Percentiles rank a stretch among this genome's conserved stretches.
These are phyloP conservation scores for Pythium dissotocum DNA, from an alignment of 352 stramenopile genomes.

Conservation along the genomic window DNA sequence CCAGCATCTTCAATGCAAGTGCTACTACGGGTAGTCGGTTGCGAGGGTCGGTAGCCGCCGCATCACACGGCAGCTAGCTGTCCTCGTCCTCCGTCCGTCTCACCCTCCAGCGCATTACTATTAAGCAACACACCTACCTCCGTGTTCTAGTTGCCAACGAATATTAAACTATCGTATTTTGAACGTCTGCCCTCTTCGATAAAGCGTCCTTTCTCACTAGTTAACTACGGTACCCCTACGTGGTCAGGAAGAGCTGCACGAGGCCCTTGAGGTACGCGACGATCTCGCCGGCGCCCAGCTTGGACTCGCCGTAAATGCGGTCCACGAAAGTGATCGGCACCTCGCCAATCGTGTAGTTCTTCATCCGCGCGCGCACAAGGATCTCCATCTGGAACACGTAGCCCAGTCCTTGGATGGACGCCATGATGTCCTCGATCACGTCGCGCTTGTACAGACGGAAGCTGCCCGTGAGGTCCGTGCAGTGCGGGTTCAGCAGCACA, in stretches of 20 bases:
- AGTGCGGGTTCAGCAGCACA: conserved; percentile 94
- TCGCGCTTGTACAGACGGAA: conserved; percentile 97
- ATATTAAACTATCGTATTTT: conserved; percentile 28
- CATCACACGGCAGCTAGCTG: not conserved
- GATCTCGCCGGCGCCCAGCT: conserved; percentile 97
- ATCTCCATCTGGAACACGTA: conserved; percentile 99
- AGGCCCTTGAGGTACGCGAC: conserved; percentile 96
- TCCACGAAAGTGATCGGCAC: conserved; percentile 99
- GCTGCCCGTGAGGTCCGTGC: conserved; percentile 96
- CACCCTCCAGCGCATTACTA: not conserved
- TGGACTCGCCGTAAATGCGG: conserved; percentile 98
- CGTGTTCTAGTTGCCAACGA: conserved; percentile 6
- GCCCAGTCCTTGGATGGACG: conserved; percentile 79
- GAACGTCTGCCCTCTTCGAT: not conserved
- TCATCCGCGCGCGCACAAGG: conserved; percentile 92
- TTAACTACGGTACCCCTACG: conserved; percentile 39
- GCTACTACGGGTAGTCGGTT: conserved; percentile 6
- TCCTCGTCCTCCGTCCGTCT: not conserved
- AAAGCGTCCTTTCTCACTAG: not conserved
- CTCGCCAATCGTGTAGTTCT: conserved; percentile 92
- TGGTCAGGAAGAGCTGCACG: conserved; percentile 95
- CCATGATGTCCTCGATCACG: conserved; percentile 95
- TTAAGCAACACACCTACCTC: not conserved
- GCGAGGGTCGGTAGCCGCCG: conserved; percentile 10
- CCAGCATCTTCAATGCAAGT: conserved; percentile 14